Evolutionary conservation across 169 alveolate species (phyloP).

Genomic region (Plasmodium fragile): DNA sequence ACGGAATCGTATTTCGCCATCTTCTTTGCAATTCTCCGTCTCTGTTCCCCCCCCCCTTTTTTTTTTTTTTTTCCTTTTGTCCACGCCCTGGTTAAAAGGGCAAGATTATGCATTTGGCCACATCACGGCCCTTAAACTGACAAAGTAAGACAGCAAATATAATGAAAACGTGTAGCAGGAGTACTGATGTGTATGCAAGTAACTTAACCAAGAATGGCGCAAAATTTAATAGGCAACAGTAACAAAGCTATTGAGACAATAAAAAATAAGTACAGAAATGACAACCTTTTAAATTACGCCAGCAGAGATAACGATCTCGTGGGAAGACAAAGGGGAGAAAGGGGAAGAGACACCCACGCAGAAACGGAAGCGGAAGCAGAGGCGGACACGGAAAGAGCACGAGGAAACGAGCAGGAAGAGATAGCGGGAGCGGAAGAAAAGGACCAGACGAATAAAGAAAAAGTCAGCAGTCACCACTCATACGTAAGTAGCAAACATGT

Average conservation of each 20-base stretch:
- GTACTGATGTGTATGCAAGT: conserved; percentile 34
- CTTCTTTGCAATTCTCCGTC: not conserved
- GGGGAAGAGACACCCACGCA: not conserved
- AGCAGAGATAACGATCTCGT: conserved; percentile 31
- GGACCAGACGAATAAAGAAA: conserved; percentile 4
- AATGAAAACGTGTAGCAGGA: conserved; percentile 51
- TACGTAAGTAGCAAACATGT: conserved; percentile 10
- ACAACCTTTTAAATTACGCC: conserved; percentile 35
- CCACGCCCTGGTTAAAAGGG: not conserved
- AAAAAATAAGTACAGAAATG: conserved; percentile 62
- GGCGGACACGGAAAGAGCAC: not conserved
- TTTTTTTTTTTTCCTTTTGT: conserved; percentile 12
- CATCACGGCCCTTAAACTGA: conserved; percentile 8
- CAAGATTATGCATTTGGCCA: conserved; percentile 12
- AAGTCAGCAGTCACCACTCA: conserved; percentile 12
- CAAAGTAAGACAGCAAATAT: conserved; percentile 60
- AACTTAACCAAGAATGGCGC: conserved; percentile 50
- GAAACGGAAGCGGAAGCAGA: not conserved
- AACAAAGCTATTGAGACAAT: conserved; percentile 25
- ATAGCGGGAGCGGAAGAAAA: not conserved
- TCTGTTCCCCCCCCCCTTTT: not conserved
- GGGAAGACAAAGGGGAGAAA: conserved; percentile 7
- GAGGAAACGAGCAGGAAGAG: not conserved
- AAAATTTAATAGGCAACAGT: conserved; percentile 26
- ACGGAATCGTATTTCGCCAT: not conserved